phyloP scores from a whole-genome alignment of 2,329 filamentous ascomycete species.

The Hortaea werneckii region DNA sequence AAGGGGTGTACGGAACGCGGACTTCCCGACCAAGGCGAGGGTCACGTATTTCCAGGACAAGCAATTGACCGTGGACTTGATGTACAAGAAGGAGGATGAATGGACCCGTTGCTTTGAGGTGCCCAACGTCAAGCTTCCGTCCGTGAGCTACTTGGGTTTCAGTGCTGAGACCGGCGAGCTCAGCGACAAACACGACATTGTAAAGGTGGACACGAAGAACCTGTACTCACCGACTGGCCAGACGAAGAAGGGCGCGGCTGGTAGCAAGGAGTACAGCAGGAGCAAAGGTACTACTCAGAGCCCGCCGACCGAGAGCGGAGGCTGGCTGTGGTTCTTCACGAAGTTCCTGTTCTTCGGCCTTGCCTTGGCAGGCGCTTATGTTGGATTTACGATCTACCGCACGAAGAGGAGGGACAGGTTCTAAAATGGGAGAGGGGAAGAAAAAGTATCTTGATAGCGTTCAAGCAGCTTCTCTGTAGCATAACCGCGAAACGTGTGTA shows the following conservation, averaged over 20 bases:
- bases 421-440: constrained; percentile 13
- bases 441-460: constrained; percentile 6
- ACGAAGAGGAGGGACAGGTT: constrained; percentile 41
- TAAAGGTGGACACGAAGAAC: constrained; percentile 77
- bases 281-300: constrained; percentile 34
- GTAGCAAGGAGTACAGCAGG: constrained; percentile 33
- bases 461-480: constrained; percentile 6
- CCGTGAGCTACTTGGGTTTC: constrained; percentile 55
- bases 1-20: constrained; percentile 71
- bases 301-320: constrained; percentile 30
- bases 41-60: constrained; percentile 97
- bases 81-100: constrained; percentile 82
- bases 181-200: constrained; percentile 94
- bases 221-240: constrained; percentile 57
- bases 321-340: constrained; percentile 64
- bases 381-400: constrained; percentile 77
- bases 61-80: constrained; percentile 76
- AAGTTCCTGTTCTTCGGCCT: constrained; percentile 72
- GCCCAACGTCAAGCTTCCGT: constrained; percentile 61
- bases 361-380: constrained; percentile 63
- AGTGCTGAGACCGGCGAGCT: constrained; percentile 89
- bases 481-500: constrained; percentile 3
- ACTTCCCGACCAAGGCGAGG: constrained; percentile 70
- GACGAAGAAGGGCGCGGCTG: constrained; percentile 22
- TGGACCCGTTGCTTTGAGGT: constrained; percentile 85